phyloP scores from a whole-genome alignment of 1,284 basidiomycete species.

The Microbotryomycetes sp. region DNA sequence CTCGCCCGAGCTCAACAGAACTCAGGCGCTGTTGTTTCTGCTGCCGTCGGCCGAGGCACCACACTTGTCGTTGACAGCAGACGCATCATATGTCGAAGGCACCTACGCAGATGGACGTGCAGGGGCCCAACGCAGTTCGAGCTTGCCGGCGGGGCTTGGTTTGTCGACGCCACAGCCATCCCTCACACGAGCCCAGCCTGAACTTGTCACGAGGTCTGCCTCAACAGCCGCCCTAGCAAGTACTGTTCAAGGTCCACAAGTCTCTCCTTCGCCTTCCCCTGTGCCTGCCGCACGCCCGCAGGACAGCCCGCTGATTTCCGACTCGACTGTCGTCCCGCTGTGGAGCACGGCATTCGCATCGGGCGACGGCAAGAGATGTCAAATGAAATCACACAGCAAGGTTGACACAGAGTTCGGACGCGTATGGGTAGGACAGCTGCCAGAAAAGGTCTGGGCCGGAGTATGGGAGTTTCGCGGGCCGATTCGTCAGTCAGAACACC shows the following conservation, averaged over 20 bases:
- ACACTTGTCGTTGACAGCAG: slow-evolving; percentile 11
- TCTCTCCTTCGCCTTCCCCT: not conserved
- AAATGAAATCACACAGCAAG: not conserved
- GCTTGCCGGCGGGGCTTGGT: not conserved
- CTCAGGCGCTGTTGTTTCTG: slow-evolving; percentile 15
- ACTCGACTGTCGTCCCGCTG: slow-evolving; percentile 1
- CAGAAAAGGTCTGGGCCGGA: slow-evolving; percentile 8
- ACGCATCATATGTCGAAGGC: slow-evolving; percentile 11
- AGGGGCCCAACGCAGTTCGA: not conserved
- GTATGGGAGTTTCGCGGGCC: slow-evolving; percentile 14
- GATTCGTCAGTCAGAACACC: slow-evolving; percentile 8
- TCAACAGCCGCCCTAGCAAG: not conserved
- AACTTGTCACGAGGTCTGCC: not conserved
- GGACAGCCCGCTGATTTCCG: not conserved
- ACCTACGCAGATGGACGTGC: not conserved
- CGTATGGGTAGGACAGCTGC: slow-evolving; percentile 11
- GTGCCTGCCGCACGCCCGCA: not conserved
- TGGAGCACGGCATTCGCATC: slow-evolving; percentile 3
- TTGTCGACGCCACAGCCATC: not conserved
- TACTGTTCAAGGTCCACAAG: not conserved
- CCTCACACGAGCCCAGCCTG: not conserved
- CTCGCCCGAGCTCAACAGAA: slow-evolving; percentile 4
- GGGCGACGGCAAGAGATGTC: not conserved
- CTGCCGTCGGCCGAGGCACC: slow-evolving; percentile 1
- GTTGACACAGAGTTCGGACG: not conserved